Conservation (phyloP, 1,139 yeast species). For the Magnusiomyces fungicola region DNA sequence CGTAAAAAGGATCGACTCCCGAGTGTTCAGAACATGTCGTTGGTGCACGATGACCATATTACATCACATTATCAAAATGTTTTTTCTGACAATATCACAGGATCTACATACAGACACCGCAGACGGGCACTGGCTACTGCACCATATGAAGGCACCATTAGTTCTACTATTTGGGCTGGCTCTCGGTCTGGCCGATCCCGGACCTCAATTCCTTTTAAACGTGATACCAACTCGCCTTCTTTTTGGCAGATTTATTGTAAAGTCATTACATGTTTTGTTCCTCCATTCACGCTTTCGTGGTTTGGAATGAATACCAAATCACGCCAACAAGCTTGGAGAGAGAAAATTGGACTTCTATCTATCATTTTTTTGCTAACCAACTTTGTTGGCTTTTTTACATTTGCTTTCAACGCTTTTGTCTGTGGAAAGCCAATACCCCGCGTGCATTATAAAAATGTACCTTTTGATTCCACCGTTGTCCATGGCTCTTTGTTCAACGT, state of each 20-base stretch:
- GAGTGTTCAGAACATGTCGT: too few species aligned
- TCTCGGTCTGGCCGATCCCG: neutral
- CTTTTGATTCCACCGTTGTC: constrained; percentile 53
- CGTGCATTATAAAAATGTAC: constrained; percentile 49
- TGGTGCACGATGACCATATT: neutral
- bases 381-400: constrained; percentile 68
- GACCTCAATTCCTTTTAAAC: neutral
- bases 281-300: constrained; percentile 55
- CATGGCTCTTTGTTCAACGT: constrained; percentile 74
- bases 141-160: too few species aligned
- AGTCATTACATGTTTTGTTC: constrained; percentile 75
- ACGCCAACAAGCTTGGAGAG: constrained; percentile 89
- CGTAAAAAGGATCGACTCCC: too few species aligned
- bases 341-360: constrained; percentile 70
- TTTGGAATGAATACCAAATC: constrained; percentile 64
- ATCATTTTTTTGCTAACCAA: constrained; percentile 62
- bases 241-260: constrained; percentile 75
- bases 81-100: too few species aligned
- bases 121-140: too few species aligned
- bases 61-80: neutral
- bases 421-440: constrained; percentile 46
- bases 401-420: constrained; percentile 76
- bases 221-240: constrained; percentile 32
- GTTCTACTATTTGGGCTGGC: too few species aligned
- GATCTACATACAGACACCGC: too few species aligned